Conservation (phyloP, 768 basidiomycete genomes). For the Cubamyces sp. region DNA sequence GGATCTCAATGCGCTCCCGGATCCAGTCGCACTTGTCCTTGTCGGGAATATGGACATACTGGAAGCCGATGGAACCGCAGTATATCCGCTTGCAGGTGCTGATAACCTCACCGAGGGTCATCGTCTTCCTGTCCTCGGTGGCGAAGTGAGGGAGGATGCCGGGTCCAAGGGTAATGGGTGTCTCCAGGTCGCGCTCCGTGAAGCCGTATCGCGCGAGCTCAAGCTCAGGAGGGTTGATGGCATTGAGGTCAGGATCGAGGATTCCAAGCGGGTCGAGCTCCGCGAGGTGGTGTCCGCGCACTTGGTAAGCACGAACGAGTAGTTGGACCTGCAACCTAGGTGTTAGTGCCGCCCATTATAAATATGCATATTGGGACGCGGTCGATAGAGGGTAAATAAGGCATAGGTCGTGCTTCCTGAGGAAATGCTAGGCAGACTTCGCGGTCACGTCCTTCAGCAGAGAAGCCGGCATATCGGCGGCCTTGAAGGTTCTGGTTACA, state of each 20-base stretch:
- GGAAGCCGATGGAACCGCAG: slow-evolving; percentile 88
- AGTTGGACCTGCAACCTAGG: slow-evolving; percentile 77
- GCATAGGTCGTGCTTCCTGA: too few species aligned
- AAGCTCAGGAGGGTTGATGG: slow-evolving; percentile 82
- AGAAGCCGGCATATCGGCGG: too few species aligned
- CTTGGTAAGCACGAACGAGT: slow-evolving; percentile 97
- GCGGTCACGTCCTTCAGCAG: too few species aligned
- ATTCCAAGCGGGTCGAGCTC: slow-evolving; percentile 96
- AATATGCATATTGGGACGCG: neutral
- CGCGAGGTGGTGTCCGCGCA: slow-evolving; percentile 95
- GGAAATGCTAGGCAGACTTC: too few species aligned
- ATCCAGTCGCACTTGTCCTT: slow-evolving; percentile 99
- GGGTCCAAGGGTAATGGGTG: slow-evolving; percentile 90
- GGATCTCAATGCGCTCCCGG: slow-evolving; percentile 91
- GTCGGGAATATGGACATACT: slow-evolving; percentile 96
- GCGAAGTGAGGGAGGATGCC: slow-evolving; percentile 97
- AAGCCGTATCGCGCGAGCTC: slow-evolving; percentile 94
- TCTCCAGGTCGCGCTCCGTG: slow-evolving; percentile 90
- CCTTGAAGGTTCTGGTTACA: too few species aligned
- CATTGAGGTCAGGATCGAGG: slow-evolving; percentile 82
- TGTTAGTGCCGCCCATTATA: neutral
- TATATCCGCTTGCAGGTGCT: slow-evolving; percentile 89
- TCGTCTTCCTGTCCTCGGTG: slow-evolving; percentile 79
- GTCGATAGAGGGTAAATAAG: neutral
- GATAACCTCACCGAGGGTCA: slow-evolving; percentile 94